Evolutionary conservation across 2,329 filamentous ascomycete species (phyloP).

Genomic region (Scytalidium lignicola): DNA sequence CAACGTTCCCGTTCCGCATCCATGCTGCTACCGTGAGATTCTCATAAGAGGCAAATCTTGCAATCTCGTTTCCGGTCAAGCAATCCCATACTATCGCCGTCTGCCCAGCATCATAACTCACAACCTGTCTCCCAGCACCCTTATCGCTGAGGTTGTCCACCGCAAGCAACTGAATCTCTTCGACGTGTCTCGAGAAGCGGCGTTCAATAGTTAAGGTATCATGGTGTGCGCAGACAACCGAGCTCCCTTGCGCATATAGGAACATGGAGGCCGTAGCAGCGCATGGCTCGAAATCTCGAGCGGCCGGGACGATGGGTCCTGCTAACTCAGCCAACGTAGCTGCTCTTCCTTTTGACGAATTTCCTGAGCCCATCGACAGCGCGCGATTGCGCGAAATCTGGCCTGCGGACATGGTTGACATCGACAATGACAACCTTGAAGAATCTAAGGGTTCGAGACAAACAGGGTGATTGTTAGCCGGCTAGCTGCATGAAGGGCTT

Average conservation of each 20-base stretch:
- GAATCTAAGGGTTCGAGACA: neutral
- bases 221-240: conserved; percentile 84
- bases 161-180: conserved; percentile 77
- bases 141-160: conserved; percentile 89
- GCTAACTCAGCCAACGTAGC: conserved; percentile 47
- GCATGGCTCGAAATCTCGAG: conserved; percentile 72
- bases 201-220: conserved; percentile 87
- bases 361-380: conserved; percentile 52
- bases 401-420: conserved; percentile 51
- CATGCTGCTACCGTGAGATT: conserved; percentile 79
- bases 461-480: conserved; percentile 23
- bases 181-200: conserved; percentile 75
- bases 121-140: conserved; percentile 77
- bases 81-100: conserved; percentile 97
- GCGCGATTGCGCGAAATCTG: conserved; percentile 54
- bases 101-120: conserved; percentile 87
- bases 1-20: conserved; percentile 97
- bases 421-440: conserved; percentile 26
- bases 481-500: conserved; percentile 17
- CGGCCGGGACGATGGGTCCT: conserved; percentile 40
- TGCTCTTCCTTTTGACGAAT: conserved; percentile 44
- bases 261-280: conserved; percentile 89
- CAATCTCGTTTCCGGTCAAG: conserved; percentile 82
- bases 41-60: conserved; percentile 90
- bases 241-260: conserved; percentile 77